Percentiles rank a stretch among this genome's conserved stretches.
Conservation (phyloP, 371 early-diverging fungal genomes). For the Actinomortierella wolfii region DNA sequence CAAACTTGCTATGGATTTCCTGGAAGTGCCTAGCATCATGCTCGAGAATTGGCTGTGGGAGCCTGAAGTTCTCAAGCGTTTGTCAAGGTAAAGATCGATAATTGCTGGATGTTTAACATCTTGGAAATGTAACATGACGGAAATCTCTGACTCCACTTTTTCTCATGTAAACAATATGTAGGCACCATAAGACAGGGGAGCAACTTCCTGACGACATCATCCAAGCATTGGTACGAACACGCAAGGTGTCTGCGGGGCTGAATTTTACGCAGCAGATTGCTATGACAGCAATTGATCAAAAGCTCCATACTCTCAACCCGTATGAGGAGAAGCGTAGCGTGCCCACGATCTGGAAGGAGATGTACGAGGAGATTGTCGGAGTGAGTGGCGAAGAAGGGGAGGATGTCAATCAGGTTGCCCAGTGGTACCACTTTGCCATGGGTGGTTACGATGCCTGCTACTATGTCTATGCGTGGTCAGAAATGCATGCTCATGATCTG, state of each 20-base stretch:
- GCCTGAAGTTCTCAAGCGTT: constrained; percentile 63
- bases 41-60: constrained; percentile 90
- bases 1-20: constrained; percentile 70
- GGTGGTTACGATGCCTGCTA: constrained; percentile 85
- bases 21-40: constrained; percentile 93
- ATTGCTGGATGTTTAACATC: too few species aligned
- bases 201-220: constrained; percentile 78
- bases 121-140: too few species aligned
- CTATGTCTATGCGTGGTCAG: constrained; percentile 80
- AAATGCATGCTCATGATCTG: constrained; percentile 89
- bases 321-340: constrained; percentile 52
- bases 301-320: constrained; percentile 28
- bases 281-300: constrained; percentile 30
- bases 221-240: constrained; percentile 61
- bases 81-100: constrained; percentile 50
- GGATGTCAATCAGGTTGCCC: constrained; percentile 19
- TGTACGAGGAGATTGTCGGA: constrained; percentile 69
- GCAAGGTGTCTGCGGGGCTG: constrained; percentile 35
- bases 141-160: neutral
- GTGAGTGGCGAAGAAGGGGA: constrained; percentile 55
- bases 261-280: constrained; percentile 40
- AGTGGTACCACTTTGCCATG: constrained; percentile 53
- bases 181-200: constrained; percentile 74
- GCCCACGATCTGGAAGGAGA: constrained; percentile 59
- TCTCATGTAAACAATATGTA: neutral